Evolutionary conservation across 345 rosid species (phyloP), one percentile per base, ranked within the genome.

Genomic region (Sisymbrium irio): DNA sequence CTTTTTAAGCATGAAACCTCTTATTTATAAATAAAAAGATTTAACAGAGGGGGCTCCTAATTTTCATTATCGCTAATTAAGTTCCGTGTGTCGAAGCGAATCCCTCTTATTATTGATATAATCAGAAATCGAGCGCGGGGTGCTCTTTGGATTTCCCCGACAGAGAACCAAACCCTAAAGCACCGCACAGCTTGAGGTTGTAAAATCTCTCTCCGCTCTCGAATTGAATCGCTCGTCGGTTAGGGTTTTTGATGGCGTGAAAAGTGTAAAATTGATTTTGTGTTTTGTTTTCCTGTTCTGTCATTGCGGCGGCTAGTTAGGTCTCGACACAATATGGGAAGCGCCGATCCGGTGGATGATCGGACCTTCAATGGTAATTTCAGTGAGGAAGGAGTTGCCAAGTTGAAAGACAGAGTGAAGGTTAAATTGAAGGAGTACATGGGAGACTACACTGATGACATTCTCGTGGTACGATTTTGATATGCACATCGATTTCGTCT

Each of bases 401-500:
- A 77, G 82, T 77, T 96, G 85, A 86, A 89, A 77, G 87, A 86
- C 20, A 73, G 58, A 63, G 90, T 96, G 51, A 88, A 53, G 71
- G 87, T 81, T 61, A 96, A 92, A 76, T 90, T 96, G 59, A 90
- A 92, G 85, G 97, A 96, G 84, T 90, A 82, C 77, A 90, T 96
- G 98, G 98, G 95, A 46, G 93, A 96, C 72, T 96, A 96, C 83
- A 88, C 99, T 14, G 99, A 96, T 74, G 98, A 96, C 66, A 89
- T 84, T 55, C 99, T 96, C 18, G 98, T 92, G 97, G 98, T 96
- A 82, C 65, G 78, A 37, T 49, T 19, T 15, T 49, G 45, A n/a
- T 54, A 0, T 41, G 1, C 15, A 56, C 12, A 3, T 39, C n/a
- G 7, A 12, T 45, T 46, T 33, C 61, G 20, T n/a, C 63, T n/a